Percentiles rank a stretch among this genome's conserved stretches.
These are phyloP conservation scores for Hymenoscyphus salicellus DNA, from an alignment of 2,329 filamentous ascomycete species.

Conservation along the genomic window DNA sequence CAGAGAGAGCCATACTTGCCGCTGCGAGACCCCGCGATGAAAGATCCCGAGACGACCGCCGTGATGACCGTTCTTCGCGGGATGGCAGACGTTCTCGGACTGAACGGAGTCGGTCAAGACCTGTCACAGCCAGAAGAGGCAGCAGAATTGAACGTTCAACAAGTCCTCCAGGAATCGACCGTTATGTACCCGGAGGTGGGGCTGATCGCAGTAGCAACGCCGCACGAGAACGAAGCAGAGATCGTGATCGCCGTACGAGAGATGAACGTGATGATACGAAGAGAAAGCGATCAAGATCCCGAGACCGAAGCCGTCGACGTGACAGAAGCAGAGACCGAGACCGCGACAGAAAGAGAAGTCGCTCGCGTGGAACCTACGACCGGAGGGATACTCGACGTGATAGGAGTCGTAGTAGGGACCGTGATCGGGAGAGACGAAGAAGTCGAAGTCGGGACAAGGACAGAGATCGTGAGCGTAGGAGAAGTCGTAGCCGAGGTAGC, in stretches of 20 bases:
- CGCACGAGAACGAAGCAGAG: constrained; percentile 12
- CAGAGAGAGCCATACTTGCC: background rate
- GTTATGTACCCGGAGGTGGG: constrained; percentile 33
- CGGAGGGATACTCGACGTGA: constrained; percentile 10
- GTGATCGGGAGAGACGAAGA: constrained; percentile 16
- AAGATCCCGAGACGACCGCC: constrained; percentile 26
- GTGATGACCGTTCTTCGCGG: constrained; percentile 21
- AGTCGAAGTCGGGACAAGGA: constrained; percentile 27
- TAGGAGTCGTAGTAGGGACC: constrained; percentile 27
- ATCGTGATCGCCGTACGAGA: constrained; percentile 4
- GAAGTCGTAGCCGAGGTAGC: constrained; percentile 17
- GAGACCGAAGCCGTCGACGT: constrained; percentile 24
- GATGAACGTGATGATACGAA: constrained; percentile 9
- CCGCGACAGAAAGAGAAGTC: constrained; percentile 5
- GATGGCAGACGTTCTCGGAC: constrained; percentile 22
- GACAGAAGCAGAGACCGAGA: constrained; percentile 9
- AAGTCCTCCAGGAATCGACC: constrained; percentile 35
- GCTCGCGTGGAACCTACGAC: constrained; percentile 4
- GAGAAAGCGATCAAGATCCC: constrained; percentile 10
- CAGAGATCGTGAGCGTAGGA: constrained; percentile 15
- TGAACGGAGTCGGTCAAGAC: constrained; percentile 34
- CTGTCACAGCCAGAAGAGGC: constrained; percentile 23
- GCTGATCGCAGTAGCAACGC: constrained; percentile 28
- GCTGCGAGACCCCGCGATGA: constrained; percentile 5
- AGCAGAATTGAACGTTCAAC: constrained; percentile 34